Conservation (phyloP, 2,329 filamentous ascomycete genomes). For the Didymella segeticola region DNA sequence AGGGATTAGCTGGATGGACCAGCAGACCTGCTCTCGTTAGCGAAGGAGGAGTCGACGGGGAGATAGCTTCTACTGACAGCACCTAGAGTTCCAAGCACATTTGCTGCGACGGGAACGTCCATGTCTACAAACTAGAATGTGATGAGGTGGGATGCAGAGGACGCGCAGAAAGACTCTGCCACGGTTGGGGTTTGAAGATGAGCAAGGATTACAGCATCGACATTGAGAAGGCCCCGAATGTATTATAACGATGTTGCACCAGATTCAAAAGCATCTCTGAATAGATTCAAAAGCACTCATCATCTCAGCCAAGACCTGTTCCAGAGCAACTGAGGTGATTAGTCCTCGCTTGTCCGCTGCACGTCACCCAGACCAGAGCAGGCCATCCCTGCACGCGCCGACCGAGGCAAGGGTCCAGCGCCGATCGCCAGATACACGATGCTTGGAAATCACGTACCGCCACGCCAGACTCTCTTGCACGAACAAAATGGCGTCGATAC, state of each 20-base stretch:
- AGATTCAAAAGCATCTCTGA: background rate
- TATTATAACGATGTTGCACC: background rate
- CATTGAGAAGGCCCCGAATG: background rate
- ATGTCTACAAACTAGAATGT: constrained; percentile 45
- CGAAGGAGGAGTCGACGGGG: background rate
- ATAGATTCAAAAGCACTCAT: background rate
- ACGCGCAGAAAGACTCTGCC: background rate
- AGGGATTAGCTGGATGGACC: constrained; percentile 72
- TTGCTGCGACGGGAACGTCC: constrained; percentile 63
- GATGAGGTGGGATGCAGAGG: background rate
- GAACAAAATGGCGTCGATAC: constrained; percentile 31
- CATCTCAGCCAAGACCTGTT: constrained; percentile 10
- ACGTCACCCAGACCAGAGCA: constrained; percentile 11
- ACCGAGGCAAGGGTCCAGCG: constrained; percentile 21
- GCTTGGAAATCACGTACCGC: constrained; percentile 29
- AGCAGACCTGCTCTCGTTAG: constrained; percentile 56
- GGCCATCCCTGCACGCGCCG: constrained; percentile 18
- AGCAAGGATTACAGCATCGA: background rate
- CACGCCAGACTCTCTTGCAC: background rate
- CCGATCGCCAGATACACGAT: constrained; percentile 9
- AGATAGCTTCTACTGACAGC: constrained; percentile 52
- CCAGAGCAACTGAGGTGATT: constrained; percentile 5
- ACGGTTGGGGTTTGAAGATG: background rate
- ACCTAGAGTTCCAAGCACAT: constrained; percentile 65
- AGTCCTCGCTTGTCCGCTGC: constrained; percentile 9